A percentile compares a stretch with the other conserved stretches of the same genome.
Evolutionary conservation across 306 rosid species (phyloP).

Genomic region (Biancaea sappan): DNA sequence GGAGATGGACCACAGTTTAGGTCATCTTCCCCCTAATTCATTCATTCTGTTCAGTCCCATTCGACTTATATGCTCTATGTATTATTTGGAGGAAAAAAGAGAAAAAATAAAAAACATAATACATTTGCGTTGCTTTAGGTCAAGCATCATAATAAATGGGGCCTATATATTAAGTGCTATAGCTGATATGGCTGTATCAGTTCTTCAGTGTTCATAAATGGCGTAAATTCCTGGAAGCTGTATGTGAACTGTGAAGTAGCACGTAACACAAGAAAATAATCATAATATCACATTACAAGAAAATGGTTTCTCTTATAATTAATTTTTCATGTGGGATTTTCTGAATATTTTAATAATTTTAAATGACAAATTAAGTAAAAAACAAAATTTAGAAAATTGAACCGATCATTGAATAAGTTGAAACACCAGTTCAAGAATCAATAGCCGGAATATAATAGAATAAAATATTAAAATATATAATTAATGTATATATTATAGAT

Average conservation of each 20-base stretch:
- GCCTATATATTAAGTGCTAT: not conserved
- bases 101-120: not conserved
- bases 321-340: not conserved
- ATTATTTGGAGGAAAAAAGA: not conserved
- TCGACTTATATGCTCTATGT: not conserved
- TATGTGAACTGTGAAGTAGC: slow-evolving; percentile 9
- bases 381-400: too few relatives aligned
- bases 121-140: not conserved
- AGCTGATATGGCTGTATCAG: slow-evolving; percentile 22
- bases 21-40: slow-evolving; percentile 35
- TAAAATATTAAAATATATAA: too few relatives aligned
- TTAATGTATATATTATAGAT: too few relatives aligned
- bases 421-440: too few relatives aligned
- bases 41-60: slow-evolving; percentile 28
- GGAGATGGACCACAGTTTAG: slow-evolving; percentile 33
- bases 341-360: not conserved
- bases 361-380: too few relatives aligned
- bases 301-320: not conserved
- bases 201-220: slow-evolving; percentile 34
- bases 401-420: too few relatives aligned
- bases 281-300: not conserved
- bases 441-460: too few relatives aligned
- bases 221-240: slow-evolving; percentile 21
- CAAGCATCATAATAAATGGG: slow-evolving; percentile 5
- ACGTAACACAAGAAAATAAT: not conserved